Conservation (phyloP, 495 filamentous ascomycete genomes). For the Collariella sp. region DNA sequence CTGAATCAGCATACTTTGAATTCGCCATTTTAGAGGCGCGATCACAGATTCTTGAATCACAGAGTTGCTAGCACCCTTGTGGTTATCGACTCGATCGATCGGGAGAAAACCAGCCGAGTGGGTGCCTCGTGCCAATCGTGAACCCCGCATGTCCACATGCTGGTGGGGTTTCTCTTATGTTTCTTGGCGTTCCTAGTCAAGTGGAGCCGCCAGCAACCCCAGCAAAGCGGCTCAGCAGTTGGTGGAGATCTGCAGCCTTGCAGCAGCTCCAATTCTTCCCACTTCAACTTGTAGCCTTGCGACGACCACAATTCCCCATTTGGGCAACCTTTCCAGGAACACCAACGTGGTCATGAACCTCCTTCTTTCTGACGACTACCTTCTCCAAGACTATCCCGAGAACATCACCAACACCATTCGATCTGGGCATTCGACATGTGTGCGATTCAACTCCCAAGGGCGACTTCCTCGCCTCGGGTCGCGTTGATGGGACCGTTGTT, state of each 20-base stretch:
- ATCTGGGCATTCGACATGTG: constrained; percentile 53
- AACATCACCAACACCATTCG: constrained; percentile 76
- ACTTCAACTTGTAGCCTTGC: background rate
- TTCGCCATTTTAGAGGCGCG: constrained; percentile 34
- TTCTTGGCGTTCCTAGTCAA: background rate
- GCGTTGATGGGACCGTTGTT: constrained; percentile 87
- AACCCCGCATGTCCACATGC: background rate
- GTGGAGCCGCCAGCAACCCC: background rate
- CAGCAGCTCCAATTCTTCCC: constrained; percentile 4
- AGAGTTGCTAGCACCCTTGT: too few species aligned
- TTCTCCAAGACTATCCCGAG: constrained; percentile 93
- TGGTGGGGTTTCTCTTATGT: background rate
- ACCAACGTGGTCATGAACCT: constrained; percentile 34
- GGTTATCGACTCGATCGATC: too few species aligned
- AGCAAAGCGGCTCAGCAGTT: background rate
- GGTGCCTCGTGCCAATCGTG: background rate
- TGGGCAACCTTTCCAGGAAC: background rate
- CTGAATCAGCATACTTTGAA: constrained; percentile 30
- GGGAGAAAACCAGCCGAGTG: too few species aligned
- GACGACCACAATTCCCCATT: background rate
- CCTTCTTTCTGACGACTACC: constrained; percentile 47
- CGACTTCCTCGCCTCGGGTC: constrained; percentile 86
- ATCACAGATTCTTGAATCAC: too few species aligned
- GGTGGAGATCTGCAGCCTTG: constrained; percentile 13
- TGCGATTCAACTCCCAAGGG: constrained; percentile 92